phyloP scores from a whole-genome alignment of 179 eudicot species.

The Nepenthes alata region DNA sequence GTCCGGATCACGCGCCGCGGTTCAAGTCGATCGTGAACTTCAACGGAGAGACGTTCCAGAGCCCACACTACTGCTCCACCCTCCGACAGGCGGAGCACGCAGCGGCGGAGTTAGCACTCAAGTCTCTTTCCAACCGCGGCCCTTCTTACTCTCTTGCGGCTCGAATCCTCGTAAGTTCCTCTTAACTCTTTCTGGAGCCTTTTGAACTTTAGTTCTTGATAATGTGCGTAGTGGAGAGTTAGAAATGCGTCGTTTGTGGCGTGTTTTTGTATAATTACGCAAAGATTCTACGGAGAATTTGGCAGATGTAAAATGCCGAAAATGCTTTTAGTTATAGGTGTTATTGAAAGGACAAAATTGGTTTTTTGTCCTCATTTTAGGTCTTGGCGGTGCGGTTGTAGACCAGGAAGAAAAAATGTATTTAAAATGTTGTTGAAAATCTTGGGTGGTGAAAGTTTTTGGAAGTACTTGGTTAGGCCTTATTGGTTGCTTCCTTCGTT shows the following conservation, averaged over 20 bases:
- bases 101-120: slow-evolving; percentile 36
- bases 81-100: slow-evolving; percentile 42
- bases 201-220: neutral
- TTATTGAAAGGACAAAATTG: too few relatives aligned
- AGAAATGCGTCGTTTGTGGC: neutral
- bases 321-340: too few relatives aligned
- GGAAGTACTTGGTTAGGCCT: too few relatives aligned
- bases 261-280: neutral
- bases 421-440: too few relatives aligned
- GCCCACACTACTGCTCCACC: slow-evolving; percentile 31
- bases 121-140: slow-evolving; percentile 34
- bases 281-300: too few relatives aligned
- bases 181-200: neutral
- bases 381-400: too few relatives aligned
- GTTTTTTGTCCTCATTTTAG: too few relatives aligned
- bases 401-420: too few relatives aligned
- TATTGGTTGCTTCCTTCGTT: too few relatives aligned
- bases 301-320: too few relatives aligned
- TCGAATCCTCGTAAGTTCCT: slow-evolving; percentile 29
- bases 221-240: too few relatives aligned
- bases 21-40: slow-evolving; percentile 35
- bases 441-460: too few relatives aligned
- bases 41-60: slow-evolving; percentile 33
- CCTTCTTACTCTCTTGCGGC: slow-evolving; percentile 42
- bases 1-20: slow-evolving; percentile 43